A percentile compares a stretch with the other conserved stretches of the same genome.
Conservation (phyloP, 2,329 filamentous ascomycete genomes). For the Colletotrichum eremochloae region DNA sequence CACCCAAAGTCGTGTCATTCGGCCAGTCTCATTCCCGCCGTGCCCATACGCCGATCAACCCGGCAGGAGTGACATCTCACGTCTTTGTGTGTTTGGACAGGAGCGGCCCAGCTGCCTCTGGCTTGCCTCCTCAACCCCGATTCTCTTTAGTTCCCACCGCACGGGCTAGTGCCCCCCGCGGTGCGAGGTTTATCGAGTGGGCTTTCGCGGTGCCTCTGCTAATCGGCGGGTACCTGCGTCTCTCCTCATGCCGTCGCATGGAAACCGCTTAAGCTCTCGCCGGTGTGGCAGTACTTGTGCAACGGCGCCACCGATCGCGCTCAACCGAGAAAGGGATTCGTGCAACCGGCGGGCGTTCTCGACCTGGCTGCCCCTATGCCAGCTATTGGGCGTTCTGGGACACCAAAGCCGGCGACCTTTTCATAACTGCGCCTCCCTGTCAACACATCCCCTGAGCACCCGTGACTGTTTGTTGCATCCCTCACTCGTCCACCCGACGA, state of each 20-base stretch:
- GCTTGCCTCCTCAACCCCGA: neutral
- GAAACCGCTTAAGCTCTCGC: slow-evolving; percentile 7
- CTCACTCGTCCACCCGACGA: neutral
- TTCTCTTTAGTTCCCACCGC: neutral
- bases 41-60: slow-evolving; percentile 21
- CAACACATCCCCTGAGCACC: neutral
- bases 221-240: slow-evolving; percentile 38
- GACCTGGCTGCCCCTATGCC: slow-evolving; percentile 18
- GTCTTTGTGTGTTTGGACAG: slow-evolving; percentile 23
- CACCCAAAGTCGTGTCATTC: slow-evolving; percentile 28
- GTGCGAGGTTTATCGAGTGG: slow-evolving; percentile 31
- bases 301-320: slow-evolving; percentile 33
- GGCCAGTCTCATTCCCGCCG: slow-evolving; percentile 26
- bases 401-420: neutral
- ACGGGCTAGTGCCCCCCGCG: slow-evolving; percentile 17
- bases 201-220: slow-evolving; percentile 29
- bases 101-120: neutral
- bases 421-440: neutral
- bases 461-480: neutral
- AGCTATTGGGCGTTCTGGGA: neutral
- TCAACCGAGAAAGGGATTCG: neutral
- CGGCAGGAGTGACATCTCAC: slow-evolving; percentile 9
- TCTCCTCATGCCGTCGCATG: slow-evolving; percentile 21
- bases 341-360: slow-evolving; percentile 15
- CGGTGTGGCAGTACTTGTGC: slow-evolving; percentile 11